Evolutionary conservation across 345 rosid species (phyloP).

Genomic region (Bretschneidera sinensis): DNA sequence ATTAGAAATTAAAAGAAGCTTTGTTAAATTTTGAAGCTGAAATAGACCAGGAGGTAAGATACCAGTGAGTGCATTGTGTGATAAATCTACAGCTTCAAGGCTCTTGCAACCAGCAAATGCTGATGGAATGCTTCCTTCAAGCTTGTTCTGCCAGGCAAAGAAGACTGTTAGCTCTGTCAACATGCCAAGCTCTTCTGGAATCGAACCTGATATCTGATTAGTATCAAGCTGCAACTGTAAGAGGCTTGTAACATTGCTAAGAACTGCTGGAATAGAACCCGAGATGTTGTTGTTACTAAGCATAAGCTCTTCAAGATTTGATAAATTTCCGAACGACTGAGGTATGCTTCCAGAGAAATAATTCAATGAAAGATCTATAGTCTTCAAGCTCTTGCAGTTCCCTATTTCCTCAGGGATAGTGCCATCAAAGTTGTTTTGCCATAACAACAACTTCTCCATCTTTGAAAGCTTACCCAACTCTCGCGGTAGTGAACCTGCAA

Average conservation of each 20-base stretch:
- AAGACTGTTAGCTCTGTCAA: constrained; percentile 59
- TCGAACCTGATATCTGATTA: constrained; percentile 64
- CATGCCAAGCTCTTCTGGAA: constrained; percentile 68
- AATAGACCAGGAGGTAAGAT: constrained; percentile 59
- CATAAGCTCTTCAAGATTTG: constrained; percentile 69
- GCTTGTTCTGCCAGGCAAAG: constrained; percentile 78
- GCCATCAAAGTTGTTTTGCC: constrained; percentile 71
- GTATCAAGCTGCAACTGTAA: constrained; percentile 72
- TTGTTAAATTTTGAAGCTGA: constrained; percentile 64
- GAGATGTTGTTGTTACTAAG: constrained; percentile 79
- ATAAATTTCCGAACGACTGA: constrained; percentile 53
- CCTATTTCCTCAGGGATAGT: constrained; percentile 73
- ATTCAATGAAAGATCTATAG: constrained; percentile 77
- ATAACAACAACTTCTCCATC: constrained; percentile 61
- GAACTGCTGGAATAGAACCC: constrained; percentile 67
- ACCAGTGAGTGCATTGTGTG: constrained; percentile 67
- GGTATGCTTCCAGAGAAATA: constrained; percentile 72
- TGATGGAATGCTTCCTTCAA: constrained; percentile 67
- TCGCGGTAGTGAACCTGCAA: constrained; percentile 57
- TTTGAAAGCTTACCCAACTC: constrained; percentile 52
- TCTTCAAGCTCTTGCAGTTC: constrained; percentile 52
- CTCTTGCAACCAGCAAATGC: constrained; percentile 54
- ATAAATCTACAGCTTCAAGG: constrained; percentile 65
- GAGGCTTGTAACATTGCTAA: constrained; percentile 56
- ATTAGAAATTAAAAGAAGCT: constrained; percentile 73